These are phyloP conservation scores for Daldinia childiae DNA, from an alignment of 495 filamentous ascomycete species.

Conservation along the genomic window DNA sequence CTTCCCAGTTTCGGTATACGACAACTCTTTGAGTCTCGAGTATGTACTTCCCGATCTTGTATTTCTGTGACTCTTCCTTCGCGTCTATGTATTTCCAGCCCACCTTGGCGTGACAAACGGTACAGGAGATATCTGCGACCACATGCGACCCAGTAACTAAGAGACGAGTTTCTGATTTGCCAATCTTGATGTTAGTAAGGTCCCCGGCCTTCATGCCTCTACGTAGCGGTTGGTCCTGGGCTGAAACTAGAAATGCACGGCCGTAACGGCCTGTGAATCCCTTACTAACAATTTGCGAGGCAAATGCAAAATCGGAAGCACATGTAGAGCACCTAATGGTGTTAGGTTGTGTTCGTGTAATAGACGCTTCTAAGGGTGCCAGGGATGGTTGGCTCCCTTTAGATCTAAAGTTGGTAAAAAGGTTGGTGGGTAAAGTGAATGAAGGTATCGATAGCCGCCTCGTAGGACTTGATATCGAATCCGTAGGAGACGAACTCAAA, in stretches of 20 bases:
- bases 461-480: constrained; percentile 34
- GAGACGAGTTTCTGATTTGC: constrained; percentile 69
- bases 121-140: constrained; percentile 65
- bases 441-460: constrained; percentile 27
- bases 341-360: constrained; percentile 51
- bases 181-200: constrained; percentile 59
- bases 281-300: constrained; percentile 84
- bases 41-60: constrained; percentile 98
- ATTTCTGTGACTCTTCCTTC: constrained; percentile 79
- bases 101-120: constrained; percentile 70
- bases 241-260: constrained; percentile 85
- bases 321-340: constrained; percentile 78
- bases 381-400: constrained; percentile 18
- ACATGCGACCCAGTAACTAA: constrained; percentile 82
- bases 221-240: constrained; percentile 49
- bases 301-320: constrained; percentile 76
- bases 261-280: constrained; percentile 95
- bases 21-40: constrained; percentile 82
- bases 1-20: constrained; percentile 74
- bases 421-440: constrained; percentile 29
- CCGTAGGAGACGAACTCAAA: constrained; percentile 47
- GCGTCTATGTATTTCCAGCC: constrained; percentile 97
- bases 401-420: constrained; percentile 23
- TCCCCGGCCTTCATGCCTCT: constrained; percentile 34
- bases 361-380: constrained; percentile 17